phyloP scores from a whole-genome alignment of 306 rosid species.

The Leucaena leucocephala region DNA sequence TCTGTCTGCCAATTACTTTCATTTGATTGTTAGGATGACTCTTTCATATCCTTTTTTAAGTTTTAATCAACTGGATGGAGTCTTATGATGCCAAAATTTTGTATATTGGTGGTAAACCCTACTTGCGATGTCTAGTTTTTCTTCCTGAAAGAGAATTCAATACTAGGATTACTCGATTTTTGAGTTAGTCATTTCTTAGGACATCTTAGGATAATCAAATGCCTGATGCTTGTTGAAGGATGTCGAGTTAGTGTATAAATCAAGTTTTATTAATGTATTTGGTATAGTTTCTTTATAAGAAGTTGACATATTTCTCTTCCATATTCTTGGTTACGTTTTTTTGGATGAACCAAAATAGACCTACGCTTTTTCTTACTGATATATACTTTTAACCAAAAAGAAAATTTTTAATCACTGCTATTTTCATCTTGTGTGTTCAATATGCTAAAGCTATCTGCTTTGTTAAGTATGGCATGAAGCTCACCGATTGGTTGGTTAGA shows the following conservation, averaged over 20 bases:
- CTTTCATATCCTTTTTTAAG: background rate
- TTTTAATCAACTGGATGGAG: background rate
- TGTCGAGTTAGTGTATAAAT: constrained; percentile 1
- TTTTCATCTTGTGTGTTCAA: background rate
- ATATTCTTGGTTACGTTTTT: constrained; percentile 2
- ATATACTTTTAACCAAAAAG: background rate
- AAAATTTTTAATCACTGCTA: background rate
- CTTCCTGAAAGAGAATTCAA: background rate
- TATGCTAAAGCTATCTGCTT: background rate
- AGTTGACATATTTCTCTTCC: constrained; percentile 15
- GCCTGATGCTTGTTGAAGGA: constrained; percentile 19
- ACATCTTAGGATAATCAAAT: constrained; percentile 22
- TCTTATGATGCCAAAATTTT: background rate
- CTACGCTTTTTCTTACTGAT: background rate
- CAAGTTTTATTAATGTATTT: background rate
- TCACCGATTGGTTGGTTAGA: background rate
- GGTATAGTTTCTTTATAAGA: background rate
- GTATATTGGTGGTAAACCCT: background rate
- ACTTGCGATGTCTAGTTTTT: background rate
- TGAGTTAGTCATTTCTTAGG: constrained; percentile 7
- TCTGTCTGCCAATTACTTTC: constrained; percentile 2
- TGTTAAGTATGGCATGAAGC: constrained; percentile 4
- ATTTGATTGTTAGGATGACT: constrained; percentile 2
- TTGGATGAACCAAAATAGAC: constrained; percentile 6
- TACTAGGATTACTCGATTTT: constrained; percentile 2